Conservation (phyloP, 345 rosid genomes). For the Hibiscus tridactylites region DNA sequence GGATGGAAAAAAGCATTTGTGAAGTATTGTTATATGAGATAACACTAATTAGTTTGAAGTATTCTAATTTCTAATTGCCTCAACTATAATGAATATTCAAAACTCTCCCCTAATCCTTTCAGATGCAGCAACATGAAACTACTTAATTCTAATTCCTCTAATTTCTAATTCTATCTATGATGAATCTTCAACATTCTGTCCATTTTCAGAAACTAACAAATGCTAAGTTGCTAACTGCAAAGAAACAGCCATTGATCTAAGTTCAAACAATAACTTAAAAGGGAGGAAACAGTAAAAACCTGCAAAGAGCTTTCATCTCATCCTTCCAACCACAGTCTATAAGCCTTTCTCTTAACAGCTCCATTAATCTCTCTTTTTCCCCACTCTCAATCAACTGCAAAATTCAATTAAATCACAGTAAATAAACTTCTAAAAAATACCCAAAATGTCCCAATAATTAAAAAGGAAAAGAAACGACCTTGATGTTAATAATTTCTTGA, state of each 20-base stretch:
- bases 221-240: not conserved
- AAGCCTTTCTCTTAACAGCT: conserved; percentile 63
- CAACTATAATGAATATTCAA: not conserved
- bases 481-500: conserved; percentile 50
- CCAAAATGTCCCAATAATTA: not conserved
- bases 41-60: not conserved
- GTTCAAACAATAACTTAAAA: not conserved
- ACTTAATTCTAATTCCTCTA: not conserved
- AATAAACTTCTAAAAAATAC: not conserved
- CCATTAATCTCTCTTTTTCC: conserved; percentile 64
- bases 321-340: conserved; percentile 82
- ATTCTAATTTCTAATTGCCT: not conserved
- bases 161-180: not conserved
- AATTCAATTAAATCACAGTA: conserved; percentile 1
- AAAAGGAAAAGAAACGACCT: conserved; percentile 27
- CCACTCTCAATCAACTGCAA: conserved; percentile 61
- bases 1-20: not conserved
- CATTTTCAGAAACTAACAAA: not conserved
- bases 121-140: not conserved
- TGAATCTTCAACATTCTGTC: not conserved
- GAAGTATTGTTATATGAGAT: not conserved
- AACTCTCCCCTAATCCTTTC: not conserved
- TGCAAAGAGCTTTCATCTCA: conserved; percentile 75
- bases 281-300: conserved; percentile 23
- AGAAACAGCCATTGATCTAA: not conserved